phyloP scores from a whole-genome alignment of 352 stramenopile genomes.

The Aphanomyces stellatus region DNA sequence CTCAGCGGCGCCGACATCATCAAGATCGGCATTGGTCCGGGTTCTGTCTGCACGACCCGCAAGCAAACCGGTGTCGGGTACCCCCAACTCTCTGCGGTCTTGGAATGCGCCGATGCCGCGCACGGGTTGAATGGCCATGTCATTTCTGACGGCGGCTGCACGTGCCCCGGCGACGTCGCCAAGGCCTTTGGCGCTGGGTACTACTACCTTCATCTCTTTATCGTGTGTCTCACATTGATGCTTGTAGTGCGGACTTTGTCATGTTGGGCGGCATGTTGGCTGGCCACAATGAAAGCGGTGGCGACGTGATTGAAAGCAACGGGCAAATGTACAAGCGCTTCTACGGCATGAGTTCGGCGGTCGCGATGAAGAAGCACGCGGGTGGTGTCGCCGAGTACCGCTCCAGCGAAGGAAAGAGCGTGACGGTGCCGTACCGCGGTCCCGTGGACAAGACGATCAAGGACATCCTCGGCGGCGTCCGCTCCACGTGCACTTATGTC shows the following conservation, averaged over 20 bases:
- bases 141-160: conserved; percentile 85
- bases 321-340: conserved; percentile 84
- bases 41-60: conserved; percentile 87
- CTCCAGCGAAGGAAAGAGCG: conserved; percentile 85
- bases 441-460: conserved; percentile 69
- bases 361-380: conserved; percentile 89
- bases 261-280: conserved; percentile 91
- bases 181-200: conserved; percentile 85
- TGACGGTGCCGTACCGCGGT: conserved; percentile 83
- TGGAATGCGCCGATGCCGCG: conserved; percentile 88
- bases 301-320: conserved; percentile 61
- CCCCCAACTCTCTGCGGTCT: conserved; percentile 83
- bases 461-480: conserved; percentile 88
- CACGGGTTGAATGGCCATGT: conserved; percentile 85
- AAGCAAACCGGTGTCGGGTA: conserved; percentile 91
- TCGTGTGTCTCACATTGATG: not conserved
- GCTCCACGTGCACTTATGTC: conserved; percentile 90
- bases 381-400: conserved; percentile 89
- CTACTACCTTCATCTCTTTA: not conserved
- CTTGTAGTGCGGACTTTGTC: conserved; percentile 74
- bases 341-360: conserved; percentile 89
- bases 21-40: conserved; percentile 90
- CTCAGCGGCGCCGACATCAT: conserved; percentile 89
- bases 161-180: conserved; percentile 81
- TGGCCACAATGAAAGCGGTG: conserved; percentile 85